Evolutionary conservation across 208 protist genomes (phyloP).

Genomic region (Trypanosomatidae sp.): DNA sequence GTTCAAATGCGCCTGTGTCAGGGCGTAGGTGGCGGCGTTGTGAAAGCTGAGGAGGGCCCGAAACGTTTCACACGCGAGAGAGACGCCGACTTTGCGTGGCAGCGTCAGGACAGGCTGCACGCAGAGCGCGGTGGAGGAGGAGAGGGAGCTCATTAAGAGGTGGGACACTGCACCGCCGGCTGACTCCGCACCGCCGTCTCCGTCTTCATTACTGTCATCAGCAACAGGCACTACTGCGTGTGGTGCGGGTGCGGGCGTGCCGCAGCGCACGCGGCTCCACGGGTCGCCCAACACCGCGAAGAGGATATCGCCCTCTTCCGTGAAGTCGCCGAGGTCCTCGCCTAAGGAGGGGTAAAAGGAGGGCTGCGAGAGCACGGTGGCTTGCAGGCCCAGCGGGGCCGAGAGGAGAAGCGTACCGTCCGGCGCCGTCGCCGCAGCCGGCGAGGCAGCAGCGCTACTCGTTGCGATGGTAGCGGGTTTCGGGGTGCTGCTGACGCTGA

Average conservation of each 20-base stretch:
- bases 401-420: conserved; percentile 36
- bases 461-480: no score
- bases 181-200: background rate
- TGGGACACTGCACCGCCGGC: no score
- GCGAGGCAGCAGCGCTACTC: no score
- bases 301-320: conserved; percentile 77
- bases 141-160: no score
- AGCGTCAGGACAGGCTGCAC: conserved; percentile 54
- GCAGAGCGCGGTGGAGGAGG: conserved; percentile 24
- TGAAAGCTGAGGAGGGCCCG: conserved; percentile 64
- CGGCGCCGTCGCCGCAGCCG: no score
- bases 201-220: background rate
- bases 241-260: no score
- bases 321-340: conserved; percentile 36
- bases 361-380: conserved; percentile 51
- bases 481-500: no score
- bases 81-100: conserved; percentile 45
- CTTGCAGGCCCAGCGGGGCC: conserved; percentile 55
- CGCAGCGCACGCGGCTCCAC: conserved; percentile 10
- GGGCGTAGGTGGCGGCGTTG: conserved; percentile 62
- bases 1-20: conserved; percentile 30
- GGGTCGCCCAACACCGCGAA: conserved; percentile 50
- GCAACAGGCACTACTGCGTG: no score
- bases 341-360: conserved; percentile 32
- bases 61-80: conserved; percentile 56